Conservation (phyloP, 2,329 filamentous ascomycete genomes). For the Colletotrichum spinosum region DNA sequence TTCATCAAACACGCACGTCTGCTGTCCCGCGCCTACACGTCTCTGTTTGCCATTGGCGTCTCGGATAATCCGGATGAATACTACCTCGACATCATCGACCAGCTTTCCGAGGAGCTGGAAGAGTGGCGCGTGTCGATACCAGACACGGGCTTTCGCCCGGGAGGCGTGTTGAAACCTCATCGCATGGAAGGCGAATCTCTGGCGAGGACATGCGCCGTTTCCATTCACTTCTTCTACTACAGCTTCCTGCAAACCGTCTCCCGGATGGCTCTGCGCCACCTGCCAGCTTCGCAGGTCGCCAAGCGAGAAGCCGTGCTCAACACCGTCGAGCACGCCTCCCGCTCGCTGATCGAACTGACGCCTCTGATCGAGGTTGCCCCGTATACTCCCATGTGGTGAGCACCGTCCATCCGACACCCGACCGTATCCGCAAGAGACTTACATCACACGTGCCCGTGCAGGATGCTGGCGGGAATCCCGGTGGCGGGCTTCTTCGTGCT, state of each 20-base stretch:
- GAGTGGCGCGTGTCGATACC: constrained; percentile 45
- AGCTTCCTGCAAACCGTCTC: constrained; percentile 44
- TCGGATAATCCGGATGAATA: constrained; percentile 40
- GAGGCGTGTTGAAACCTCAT: constrained; percentile 30
- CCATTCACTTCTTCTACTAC: constrained; percentile 45
- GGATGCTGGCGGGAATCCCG: constrained; percentile 48
- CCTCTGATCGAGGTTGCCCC: constrained; percentile 45
- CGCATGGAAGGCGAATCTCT: constrained; percentile 17
- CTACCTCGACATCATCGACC: constrained; percentile 43
- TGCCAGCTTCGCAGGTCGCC: constrained; percentile 24
- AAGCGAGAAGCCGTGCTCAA: constrained; percentile 38
- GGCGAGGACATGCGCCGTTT: constrained; percentile 31
- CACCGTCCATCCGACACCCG: background rate
- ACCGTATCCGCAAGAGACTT: background rate
- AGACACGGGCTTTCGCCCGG: constrained; percentile 36
- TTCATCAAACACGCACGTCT: constrained; percentile 46
- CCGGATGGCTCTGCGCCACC: constrained; percentile 41
- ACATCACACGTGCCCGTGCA: constrained; percentile 5
- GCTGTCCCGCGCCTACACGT: constrained; percentile 46
- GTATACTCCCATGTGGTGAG: constrained; percentile 44
- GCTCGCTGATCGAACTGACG: constrained; percentile 44
- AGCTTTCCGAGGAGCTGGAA: constrained; percentile 44
- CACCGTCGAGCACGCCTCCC: constrained; percentile 40
- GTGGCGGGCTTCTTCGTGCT: constrained; percentile 52
- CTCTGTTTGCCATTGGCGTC: constrained; percentile 49